Conservation (phyloP, 1,284 basidiomycete species). For the Melanopsichium pennsylvanicum region DNA sequence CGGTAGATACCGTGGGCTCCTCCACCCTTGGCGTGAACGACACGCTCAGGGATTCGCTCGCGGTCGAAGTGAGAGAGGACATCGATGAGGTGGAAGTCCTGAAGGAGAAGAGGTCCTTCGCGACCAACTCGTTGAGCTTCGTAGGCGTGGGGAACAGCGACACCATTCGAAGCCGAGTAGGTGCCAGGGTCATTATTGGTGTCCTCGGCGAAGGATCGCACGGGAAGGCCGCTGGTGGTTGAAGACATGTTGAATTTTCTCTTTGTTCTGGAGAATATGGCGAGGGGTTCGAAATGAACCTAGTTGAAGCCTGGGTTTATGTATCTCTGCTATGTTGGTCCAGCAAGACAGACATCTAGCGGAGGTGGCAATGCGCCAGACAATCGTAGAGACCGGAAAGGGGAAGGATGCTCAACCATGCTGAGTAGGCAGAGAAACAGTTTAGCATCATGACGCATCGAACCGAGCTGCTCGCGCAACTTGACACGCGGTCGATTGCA, state of each 20-base stretch:
- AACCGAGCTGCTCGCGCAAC: no score
- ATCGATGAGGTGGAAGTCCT: constrained; percentile 67
- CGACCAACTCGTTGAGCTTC: constrained; percentile 77
- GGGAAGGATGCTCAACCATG: no score
- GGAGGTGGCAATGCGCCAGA: no score
- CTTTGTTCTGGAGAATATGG: no score
- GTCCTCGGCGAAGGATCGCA: constrained; percentile 40
- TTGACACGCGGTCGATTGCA: no score
- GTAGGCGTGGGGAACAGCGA: constrained; percentile 72
- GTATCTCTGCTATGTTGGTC: no score
- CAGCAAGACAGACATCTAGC: no score
- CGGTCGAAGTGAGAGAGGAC: constrained; percentile 54
- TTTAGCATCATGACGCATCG: no score
- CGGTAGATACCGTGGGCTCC: constrained; percentile 56
- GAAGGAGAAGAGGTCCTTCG: constrained; percentile 82
- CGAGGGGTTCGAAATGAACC: no score
- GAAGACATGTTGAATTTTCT: constrained; percentile 31
- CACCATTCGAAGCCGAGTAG: constrained; percentile 50
- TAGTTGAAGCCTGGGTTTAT: no score
- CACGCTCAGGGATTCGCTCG: constrained; percentile 63
- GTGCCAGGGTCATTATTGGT: constrained; percentile 20
- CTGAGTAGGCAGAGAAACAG: no score
- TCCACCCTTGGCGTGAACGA: constrained; percentile 58
- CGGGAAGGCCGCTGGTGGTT: constrained; percentile 23
- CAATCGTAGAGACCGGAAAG: no score